Conservation (phyloP, 2,329 filamentous ascomycete species). For the Aureobasidium lini region DNA sequence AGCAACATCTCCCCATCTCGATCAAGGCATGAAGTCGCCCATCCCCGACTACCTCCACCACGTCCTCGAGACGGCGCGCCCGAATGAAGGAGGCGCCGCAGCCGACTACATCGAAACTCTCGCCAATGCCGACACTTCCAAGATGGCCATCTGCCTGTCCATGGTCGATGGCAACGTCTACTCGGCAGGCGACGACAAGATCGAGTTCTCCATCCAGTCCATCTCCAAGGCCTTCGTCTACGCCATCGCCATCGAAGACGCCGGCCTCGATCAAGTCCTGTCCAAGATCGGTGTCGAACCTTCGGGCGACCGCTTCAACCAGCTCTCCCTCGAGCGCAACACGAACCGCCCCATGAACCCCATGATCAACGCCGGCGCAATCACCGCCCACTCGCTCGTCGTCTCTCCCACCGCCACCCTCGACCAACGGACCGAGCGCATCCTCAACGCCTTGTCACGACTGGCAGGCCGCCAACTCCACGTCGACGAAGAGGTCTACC, state of each 20-base stretch:
- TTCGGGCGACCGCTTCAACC: constrained; percentile 34
- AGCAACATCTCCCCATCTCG: too few relatives aligned
- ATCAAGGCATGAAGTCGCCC: constrained; percentile 18
- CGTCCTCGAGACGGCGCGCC: constrained; percentile 19
- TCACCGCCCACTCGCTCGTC: constrained; percentile 21
- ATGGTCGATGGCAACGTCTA: constrained; percentile 36
- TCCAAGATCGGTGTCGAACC: constrained; percentile 37
- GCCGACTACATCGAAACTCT: constrained; percentile 35
- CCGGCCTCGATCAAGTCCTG: constrained; percentile 29
- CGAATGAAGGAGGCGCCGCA: constrained; percentile 24
- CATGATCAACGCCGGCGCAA: constrained; percentile 22
- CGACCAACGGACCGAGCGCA: constrained; percentile 31
- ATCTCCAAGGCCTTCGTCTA: constrained; percentile 38
- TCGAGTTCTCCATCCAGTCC: constrained; percentile 37
- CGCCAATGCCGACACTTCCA: constrained; percentile 33
- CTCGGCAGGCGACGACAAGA: constrained; percentile 32
- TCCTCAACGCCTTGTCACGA: constrained; percentile 28
- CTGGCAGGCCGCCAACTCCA: constrained; percentile 31
- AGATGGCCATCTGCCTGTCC: constrained; percentile 32
- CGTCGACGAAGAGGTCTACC: constrained; percentile 34
- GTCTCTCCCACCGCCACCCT: constrained; percentile 24
- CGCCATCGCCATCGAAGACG: constrained; percentile 34
- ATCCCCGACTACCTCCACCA: constrained; percentile 21
- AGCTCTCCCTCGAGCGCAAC: constrained; percentile 19
- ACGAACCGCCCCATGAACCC: constrained; percentile 21